A percentile compares a stretch with the other conserved stretches of the same genome.
Evolutionary conservation across 495 filamentous ascomycete genomes (phyloP).

Genomic region (Tuber brumale): DNA sequence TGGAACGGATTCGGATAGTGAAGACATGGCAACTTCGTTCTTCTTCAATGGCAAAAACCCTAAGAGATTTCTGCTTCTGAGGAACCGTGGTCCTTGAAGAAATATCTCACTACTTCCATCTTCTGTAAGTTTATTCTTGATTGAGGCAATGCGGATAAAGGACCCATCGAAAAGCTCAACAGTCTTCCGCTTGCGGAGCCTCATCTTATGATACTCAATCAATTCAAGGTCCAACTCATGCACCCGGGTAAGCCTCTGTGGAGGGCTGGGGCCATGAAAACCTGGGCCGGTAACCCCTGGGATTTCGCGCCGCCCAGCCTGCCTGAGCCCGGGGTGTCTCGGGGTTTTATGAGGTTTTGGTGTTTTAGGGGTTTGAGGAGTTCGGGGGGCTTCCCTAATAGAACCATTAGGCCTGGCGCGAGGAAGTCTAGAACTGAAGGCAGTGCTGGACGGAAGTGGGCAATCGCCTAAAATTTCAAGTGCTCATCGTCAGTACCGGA

Average conservation of each 20-base stretch:
- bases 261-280: not conserved
- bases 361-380: not conserved
- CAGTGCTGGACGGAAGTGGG: not conserved
- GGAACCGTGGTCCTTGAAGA: constrained; percentile 26
- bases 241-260: not conserved
- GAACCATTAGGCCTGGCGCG: not conserved
- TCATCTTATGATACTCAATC: constrained; percentile 19
- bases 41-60: constrained; percentile 29
- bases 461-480: not conserved
- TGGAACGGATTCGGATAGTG: constrained; percentile 17
- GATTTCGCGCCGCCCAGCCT: not conserved
- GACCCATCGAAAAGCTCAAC: constrained; percentile 37
- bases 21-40: constrained; percentile 39
- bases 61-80: constrained; percentile 29
- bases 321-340: not conserved
- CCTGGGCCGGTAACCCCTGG: not conserved
- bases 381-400: not conserved
- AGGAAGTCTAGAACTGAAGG: not conserved
- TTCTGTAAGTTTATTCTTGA: constrained; percentile 29
- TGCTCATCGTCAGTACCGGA: not conserved
- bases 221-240: constrained; percentile 25
- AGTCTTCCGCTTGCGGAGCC: constrained; percentile 26
- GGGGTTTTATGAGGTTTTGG: not conserved
- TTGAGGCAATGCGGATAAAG: constrained; percentile 33
- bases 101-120: constrained; percentile 16